Base-by-base conservation (phyloP, 2,329 filamentous ascomycete species). In the Cladosporium sp. region DNA sequence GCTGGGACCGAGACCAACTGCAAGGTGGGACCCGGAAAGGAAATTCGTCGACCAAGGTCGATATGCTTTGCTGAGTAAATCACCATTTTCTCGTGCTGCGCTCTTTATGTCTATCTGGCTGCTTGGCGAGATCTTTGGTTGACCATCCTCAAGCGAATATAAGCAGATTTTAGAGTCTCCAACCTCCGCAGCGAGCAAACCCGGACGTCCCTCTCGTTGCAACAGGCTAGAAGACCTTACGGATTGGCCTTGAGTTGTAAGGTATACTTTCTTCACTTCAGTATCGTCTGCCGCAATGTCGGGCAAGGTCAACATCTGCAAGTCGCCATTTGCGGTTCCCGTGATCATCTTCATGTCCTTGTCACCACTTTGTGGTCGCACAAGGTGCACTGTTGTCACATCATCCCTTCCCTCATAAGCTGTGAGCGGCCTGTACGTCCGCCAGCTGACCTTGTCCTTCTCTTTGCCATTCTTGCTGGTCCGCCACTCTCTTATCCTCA, bases 341-440 rank as follows among this genome's bases (percentile, higher is more conserved):
- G 85, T 80, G 4, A 88, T 79, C 29, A 60, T 53, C 23, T 33
- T 60, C 31, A 88, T 70, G 56, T 82, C 76, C 67, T 86, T 80
- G 2, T 72, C 70, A 49, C 71, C 72, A 63, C 82, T 79, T 23
- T 67, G 55, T 12, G 68, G 67, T 23, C 61, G 50, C 33, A 89
- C 71, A 1, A 89, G 71, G 68, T 85, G 84, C 58, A 89, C 67
- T 33, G 82, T 80, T 21, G 84, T 85, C 37, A 89, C 85, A 72
- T 89, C 87, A 72, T 89, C 85, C 64, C 81, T 73, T 61, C 80
- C 86, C 66, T 85, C 84, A 28, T 76, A 74, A 53, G 81, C 78
- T 8, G 82, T 78, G 6, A 83, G 75, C 16, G 85, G 82, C 64
- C 81, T 81, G 69, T 86, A 87, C 2, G 81, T 79, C 40, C 80